Evolutionary conservation across 2,329 filamentous ascomycete genomes (phyloP).

Genomic region (Xylariaceae sp.): DNA sequence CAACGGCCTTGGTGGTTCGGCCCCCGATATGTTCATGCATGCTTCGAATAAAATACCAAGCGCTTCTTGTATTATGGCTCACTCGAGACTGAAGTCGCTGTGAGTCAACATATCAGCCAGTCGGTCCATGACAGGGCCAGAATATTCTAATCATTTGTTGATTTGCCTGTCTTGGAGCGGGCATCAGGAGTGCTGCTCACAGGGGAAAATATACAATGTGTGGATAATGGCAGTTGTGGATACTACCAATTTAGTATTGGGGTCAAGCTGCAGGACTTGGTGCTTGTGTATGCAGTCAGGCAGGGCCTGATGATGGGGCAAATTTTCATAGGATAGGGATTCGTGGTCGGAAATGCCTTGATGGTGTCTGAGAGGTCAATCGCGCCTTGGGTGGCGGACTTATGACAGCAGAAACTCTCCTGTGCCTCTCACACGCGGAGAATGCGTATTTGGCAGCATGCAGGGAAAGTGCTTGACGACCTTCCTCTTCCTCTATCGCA

Average conservation of each 20-base stretch:
- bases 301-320: slow-evolving; percentile 25
- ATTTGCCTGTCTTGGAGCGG: no score
- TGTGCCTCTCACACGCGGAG: slow-evolving; percentile 9
- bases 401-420: slow-evolving; percentile 6
- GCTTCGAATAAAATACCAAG: no score
- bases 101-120: slow-evolving; percentile 1
- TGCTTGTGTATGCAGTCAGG: slow-evolving; percentile 21
- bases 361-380: slow-evolving; percentile 19
- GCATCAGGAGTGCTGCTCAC: slow-evolving; percentile 3
- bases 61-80: no score
- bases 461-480: slow-evolving; percentile 11
- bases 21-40: no score
- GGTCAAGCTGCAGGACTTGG: slow-evolving; percentile 18
- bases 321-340: slow-evolving; percentile 22
- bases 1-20: no score
- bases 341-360: slow-evolving; percentile 18
- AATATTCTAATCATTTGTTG: neutral
- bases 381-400: slow-evolving; percentile 20
- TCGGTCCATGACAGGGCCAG: neutral
- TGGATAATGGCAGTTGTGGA: no score
- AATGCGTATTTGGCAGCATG: slow-evolving; percentile 11
- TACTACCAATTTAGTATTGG: slow-evolving; percentile 15
- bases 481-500: slow-evolving; percentile 12
- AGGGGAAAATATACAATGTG: no score
- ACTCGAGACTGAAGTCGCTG: neutral